These are phyloP conservation scores for Crataegus laevigata DNA, from an alignment of 306 rosid genomes.

Conservation along the genomic window DNA sequence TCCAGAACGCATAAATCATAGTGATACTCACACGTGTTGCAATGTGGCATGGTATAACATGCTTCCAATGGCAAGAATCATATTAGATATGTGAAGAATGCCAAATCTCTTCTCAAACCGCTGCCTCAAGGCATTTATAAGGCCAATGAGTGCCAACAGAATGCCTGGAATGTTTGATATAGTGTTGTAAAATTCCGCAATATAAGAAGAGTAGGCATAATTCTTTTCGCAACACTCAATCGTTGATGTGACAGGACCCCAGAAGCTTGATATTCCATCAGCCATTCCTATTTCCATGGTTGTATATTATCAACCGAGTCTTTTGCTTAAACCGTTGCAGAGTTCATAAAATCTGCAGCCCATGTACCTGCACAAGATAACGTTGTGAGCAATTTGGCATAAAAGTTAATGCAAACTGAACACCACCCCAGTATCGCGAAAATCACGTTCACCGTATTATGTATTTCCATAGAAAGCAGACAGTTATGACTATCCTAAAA, in stretches of 20 bases:
- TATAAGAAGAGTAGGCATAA: conserved; percentile 63
- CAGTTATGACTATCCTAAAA: neutral
- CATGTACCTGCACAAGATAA: conserved; percentile 20
- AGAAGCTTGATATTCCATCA: conserved; percentile 59
- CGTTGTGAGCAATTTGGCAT: neutral
- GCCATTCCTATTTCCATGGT: conserved; percentile 44
- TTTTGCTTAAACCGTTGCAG: conserved; percentile 14
- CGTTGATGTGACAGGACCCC: conserved; percentile 94
- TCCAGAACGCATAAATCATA: conserved; percentile 1
- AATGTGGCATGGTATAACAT: conserved; percentile 89
- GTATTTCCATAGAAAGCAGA: neutral
- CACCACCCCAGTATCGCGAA: neutral
- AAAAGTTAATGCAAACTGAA: neutral
- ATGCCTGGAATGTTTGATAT: conserved; percentile 72
- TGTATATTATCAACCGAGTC: conserved; percentile 13
- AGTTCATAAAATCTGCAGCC: conserved; percentile 33
- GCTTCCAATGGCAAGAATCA: conserved; percentile 85
- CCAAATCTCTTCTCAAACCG: conserved; percentile 94
- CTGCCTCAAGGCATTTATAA: conserved; percentile 67
- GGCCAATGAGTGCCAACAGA: conserved; percentile 84
- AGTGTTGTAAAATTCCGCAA: conserved; percentile 90
- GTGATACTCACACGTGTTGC: conserved; percentile 62
- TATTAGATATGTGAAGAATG: conserved; percentile 79
- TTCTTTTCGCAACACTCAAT: conserved; percentile 78
- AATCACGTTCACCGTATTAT: neutral